Conservation (phyloP, 768 basidiomycete species). For the Phylloporus sp. region DNA sequence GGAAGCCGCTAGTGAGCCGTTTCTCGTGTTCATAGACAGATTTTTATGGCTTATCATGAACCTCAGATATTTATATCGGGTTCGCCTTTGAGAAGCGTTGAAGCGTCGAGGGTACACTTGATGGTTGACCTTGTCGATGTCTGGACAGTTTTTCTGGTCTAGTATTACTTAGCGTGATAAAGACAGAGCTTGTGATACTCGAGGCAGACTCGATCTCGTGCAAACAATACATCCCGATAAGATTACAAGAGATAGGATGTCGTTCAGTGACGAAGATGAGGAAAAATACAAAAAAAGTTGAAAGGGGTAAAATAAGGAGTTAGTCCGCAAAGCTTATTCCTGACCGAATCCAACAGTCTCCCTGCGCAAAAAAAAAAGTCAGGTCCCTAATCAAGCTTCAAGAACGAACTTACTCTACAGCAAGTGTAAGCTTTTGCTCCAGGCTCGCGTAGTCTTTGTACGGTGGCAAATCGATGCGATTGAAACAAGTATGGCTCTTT, state of each 20-base stretch:
- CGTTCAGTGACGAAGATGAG: conserved; percentile 6
- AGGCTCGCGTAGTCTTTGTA: conserved; percentile 94
- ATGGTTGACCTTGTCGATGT: background rate
- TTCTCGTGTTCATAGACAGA: background rate
- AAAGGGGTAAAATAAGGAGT: conserved; percentile 10
- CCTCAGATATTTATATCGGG: conserved; percentile 84
- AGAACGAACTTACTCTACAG: conserved; percentile 72
- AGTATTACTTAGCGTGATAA: conserved; percentile 6
- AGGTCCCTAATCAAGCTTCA: conserved; percentile 14
- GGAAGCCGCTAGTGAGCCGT: conserved; percentile 93
- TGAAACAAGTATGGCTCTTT: conserved; percentile 97
- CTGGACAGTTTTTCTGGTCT: conserved; percentile 5
- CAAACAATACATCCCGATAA: conserved; percentile 18
- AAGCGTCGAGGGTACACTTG: conserved; percentile 3
- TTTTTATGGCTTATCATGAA: conserved; percentile 5
- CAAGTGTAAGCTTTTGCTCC: conserved; percentile 92
- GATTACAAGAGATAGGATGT: conserved; percentile 32
- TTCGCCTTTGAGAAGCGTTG: conserved; percentile 82
- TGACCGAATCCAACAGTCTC: conserved; percentile 95
- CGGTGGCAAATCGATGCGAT: conserved; percentile 93
- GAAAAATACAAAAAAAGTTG: background rate
- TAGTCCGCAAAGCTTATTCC: conserved; percentile 49
- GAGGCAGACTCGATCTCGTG: background rate
- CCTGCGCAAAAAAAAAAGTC: conserved; percentile 36
- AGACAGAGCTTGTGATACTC: too few species aligned